Evolutionary conservation across 2,329 filamentous ascomycete species (phyloP).

Genomic region (Fusarium nodosum): DNA sequence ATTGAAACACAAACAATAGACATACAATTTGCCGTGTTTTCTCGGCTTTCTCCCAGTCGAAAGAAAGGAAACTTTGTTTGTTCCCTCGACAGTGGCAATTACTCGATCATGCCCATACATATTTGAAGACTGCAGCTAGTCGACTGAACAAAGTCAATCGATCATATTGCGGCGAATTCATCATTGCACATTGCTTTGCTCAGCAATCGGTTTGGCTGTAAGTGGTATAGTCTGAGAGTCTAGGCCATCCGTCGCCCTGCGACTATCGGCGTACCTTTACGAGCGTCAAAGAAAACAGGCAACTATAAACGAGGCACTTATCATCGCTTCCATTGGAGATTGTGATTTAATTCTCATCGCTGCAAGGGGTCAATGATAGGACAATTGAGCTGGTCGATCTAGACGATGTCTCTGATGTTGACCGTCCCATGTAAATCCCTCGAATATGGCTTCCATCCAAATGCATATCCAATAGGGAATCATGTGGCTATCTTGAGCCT

Average conservation of each 20-base stretch:
- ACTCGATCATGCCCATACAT: not conserved
- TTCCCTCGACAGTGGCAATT: conserved; percentile 3
- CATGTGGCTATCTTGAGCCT: conserved; percentile 12
- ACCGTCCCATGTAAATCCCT: not conserved
- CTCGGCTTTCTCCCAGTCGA: conserved; percentile 10
- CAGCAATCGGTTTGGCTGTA: not conserved
- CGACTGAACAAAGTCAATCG: not conserved
- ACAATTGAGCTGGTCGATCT: not conserved
- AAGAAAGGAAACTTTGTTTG: not conserved
- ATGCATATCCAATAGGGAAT: not conserved
- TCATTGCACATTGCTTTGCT: conserved; percentile 1
- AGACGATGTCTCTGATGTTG: not conserved
- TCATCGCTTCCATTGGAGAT: not conserved
- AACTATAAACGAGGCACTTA: conserved; percentile 22
- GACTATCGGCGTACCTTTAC: not conserved
- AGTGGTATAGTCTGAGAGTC: not conserved
- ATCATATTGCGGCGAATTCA: conserved; percentile 2
- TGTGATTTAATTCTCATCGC: not conserved
- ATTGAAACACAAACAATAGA: not conserved
- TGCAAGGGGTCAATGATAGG: not conserved
- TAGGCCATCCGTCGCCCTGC: not conserved
- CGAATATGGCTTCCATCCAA: not conserved
- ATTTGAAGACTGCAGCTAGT: not conserved
- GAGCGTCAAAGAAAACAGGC: conserved; percentile 1
- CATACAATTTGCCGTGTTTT: not conserved